A percentile compares a stretch with the other conserved stretches of the same genome.
These are phyloP conservation scores for Phytopythium ostracodes DNA, from an alignment of 352 stramenopile genomes.

Conservation along the genomic window DNA sequence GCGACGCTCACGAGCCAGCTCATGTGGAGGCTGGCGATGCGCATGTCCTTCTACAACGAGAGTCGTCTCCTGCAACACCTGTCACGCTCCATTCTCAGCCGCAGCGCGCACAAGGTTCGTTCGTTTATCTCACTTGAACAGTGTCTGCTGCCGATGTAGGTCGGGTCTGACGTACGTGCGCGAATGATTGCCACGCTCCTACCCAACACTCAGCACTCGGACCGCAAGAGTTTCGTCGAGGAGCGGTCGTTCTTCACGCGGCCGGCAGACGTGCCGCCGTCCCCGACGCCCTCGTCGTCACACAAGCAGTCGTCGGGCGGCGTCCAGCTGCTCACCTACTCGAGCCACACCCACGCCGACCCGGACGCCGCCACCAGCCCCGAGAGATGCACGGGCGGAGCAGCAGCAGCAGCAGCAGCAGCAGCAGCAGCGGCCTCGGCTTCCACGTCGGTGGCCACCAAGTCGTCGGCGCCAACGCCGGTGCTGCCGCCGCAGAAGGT, in stretches of 20 bases:
- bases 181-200: neutral
- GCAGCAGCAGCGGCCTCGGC: conserved; percentile 10
- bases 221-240: conserved; percentile 9
- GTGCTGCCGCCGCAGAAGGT: conserved; percentile 10
- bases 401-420: conserved; percentile 7
- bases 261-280: neutral
- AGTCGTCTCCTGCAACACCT: conserved; percentile 60
- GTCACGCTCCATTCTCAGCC: conserved; percentile 59
- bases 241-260: conserved; percentile 8
- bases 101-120: conserved; percentile 48
- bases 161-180: neutral
- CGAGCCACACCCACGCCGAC: conserved; percentile 8
- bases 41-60: conserved; percentile 65
- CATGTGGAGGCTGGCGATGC: conserved; percentile 61
- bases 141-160: neutral
- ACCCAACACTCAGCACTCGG: neutral
- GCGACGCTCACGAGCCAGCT: conserved; percentile 46
- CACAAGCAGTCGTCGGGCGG: neutral
- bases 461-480: conserved; percentile 7
- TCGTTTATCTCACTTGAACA: neutral
- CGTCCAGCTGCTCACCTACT: neutral
- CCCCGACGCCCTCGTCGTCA: conserved; percentile 4
- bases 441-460: conserved; percentile 6
- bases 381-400: conserved; percentile 11
- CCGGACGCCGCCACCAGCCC: conserved; percentile 20